phyloP scores from a whole-genome alignment of 257 asterid species.

The Ilex asprella region DNA sequence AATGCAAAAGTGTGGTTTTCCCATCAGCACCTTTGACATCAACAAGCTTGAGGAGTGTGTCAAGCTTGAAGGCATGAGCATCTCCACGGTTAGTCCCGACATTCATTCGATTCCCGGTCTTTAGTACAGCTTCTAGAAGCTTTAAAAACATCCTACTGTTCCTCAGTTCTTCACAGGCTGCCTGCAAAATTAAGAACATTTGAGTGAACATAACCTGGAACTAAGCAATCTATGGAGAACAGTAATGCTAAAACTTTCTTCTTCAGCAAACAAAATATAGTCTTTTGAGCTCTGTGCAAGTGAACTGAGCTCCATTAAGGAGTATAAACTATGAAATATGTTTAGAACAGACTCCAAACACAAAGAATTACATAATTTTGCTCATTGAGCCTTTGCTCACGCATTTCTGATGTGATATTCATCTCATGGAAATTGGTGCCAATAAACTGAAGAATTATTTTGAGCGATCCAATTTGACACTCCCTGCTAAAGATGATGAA shows the following conservation, averaged over 20 bases:
- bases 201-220: not conserved
- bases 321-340: too few relatives aligned
- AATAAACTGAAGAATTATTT: too few relatives aligned
- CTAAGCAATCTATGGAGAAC: not conserved
- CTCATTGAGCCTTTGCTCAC: too few relatives aligned
- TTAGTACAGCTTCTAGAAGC: constrained; percentile 93
- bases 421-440: too few relatives aligned
- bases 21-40: constrained; percentile 97
- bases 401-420: too few relatives aligned
- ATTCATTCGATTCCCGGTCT: constrained; percentile 94
- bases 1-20: constrained; percentile 88
- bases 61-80: constrained; percentile 96
- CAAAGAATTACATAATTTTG: too few relatives aligned
- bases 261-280: too few relatives aligned
- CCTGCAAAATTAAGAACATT: constrained; percentile 35
- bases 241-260: not conserved
- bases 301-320: too few relatives aligned
- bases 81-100: constrained; percentile 96
- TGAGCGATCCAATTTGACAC: too few relatives aligned
- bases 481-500: too few relatives aligned
- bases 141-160: constrained; percentile 82
- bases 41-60: constrained; percentile 87
- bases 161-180: constrained; percentile 89
- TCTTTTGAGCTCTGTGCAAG: too few relatives aligned
- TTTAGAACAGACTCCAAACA: too few relatives aligned